Evolutionary conservation across 495 filamentous ascomycete genomes (phyloP).

Genomic region (Lophiotrema nucula): DNA sequence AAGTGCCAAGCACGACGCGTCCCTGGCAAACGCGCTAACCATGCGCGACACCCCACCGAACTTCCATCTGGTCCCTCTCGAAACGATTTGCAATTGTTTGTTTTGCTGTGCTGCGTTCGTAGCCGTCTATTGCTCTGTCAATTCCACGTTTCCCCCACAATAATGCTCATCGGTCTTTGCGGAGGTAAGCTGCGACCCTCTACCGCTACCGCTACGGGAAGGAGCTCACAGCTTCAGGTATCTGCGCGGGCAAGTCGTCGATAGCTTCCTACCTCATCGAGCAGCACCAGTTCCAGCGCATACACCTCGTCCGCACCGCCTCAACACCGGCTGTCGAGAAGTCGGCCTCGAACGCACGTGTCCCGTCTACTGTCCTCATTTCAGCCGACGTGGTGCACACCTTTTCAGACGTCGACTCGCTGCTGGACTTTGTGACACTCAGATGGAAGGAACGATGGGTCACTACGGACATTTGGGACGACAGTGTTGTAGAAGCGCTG

Average conservation of each 20-base stretch:
- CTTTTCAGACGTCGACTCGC: constrained; percentile 59
- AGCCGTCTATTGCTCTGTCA: too few relatives aligned
- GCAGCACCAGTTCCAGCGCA: constrained; percentile 68
- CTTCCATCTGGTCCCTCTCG: too few relatives aligned
- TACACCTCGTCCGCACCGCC: constrained; percentile 46
- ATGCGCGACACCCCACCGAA: too few relatives aligned
- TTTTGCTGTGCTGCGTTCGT: too few relatives aligned
- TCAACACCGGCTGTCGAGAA: constrained; percentile 29
- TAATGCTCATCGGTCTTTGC: constrained; percentile 95
- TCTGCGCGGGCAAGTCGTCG: constrained; percentile 85
- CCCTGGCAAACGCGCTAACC: neutral
- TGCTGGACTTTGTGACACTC: constrained; percentile 83
- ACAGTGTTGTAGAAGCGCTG: constrained; percentile 66
- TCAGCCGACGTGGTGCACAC: constrained; percentile 34
- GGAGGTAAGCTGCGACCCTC: constrained; percentile 60
- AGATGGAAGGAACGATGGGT: constrained; percentile 81
- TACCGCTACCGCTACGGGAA: neutral
- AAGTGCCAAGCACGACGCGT: constrained; percentile 5
- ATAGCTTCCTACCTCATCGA: constrained; percentile 79
- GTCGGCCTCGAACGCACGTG: constrained; percentile 34
- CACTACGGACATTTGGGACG: constrained; percentile 73
- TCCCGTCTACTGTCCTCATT: constrained; percentile 27
- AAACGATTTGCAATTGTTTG: too few relatives aligned
- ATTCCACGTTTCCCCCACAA: constrained; percentile 39
- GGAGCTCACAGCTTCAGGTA: constrained; percentile 53